phyloP scores from a whole-genome alignment of 768 basidiomycete species.

The Cystobasidium onofrii region DNA sequence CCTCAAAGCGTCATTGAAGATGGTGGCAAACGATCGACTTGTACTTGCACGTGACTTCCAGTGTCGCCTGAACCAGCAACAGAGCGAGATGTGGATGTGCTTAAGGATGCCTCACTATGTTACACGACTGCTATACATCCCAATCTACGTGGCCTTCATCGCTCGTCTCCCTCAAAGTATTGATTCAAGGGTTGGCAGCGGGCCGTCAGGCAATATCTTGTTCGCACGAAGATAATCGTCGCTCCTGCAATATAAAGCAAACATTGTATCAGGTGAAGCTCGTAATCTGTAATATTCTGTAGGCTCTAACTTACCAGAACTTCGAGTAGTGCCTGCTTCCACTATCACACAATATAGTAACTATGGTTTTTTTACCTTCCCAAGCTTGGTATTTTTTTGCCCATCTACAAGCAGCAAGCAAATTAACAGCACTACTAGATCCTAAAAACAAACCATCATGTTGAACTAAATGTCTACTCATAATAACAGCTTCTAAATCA shows the following conservation, averaged over 20 bases:
- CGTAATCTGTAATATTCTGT: too few relatives aligned
- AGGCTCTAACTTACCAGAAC: slow-evolving; percentile 58
- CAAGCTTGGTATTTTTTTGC: slow-evolving; percentile 55
- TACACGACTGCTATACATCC: neutral
- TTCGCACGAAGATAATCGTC: slow-evolving; percentile 25
- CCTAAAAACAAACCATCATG: slow-evolving; percentile 90
- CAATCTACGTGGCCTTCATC: too few relatives aligned
- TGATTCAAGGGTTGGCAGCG: neutral
- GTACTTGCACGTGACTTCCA: neutral
- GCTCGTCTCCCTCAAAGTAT: neutral
- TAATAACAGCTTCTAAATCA: slow-evolving; percentile 86
- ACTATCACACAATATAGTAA: slow-evolving; percentile 86
- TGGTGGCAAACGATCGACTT: neutral
- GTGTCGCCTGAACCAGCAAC: neutral
- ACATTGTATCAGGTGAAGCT: neutral
- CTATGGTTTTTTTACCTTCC: slow-evolving; percentile 62
- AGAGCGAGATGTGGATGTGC: neutral
- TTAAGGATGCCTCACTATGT: neutral
- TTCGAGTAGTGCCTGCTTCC: slow-evolving; percentile 61
- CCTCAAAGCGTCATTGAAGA: neutral
- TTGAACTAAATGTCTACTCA: slow-evolving; percentile 85
- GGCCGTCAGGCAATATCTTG: slow-evolving; percentile 42
- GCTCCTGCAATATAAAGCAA: slow-evolving; percentile 9
- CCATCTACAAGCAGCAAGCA: slow-evolving; percentile 80
- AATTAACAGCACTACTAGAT: slow-evolving; percentile 90